A percentile compares a stretch with the other conserved stretches of the same genome.
These are phyloP conservation scores for Mycena polygramma DNA, from an alignment of 768 basidiomycete species.

Conservation along the genomic window DNA sequence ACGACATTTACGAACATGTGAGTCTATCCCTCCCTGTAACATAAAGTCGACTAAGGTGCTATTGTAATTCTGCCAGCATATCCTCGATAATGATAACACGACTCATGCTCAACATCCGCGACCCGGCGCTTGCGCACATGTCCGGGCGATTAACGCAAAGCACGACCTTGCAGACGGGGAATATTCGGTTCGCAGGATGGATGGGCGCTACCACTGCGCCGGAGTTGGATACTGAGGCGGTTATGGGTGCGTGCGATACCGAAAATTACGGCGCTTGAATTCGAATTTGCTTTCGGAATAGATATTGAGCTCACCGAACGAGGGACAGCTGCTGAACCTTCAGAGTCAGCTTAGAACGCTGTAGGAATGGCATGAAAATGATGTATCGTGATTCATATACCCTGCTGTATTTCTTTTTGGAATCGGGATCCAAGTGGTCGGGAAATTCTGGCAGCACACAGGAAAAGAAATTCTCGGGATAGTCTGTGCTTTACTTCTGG, in stretches of 20 bases:
- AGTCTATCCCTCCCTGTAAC: background rate
- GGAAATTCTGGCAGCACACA: no score
- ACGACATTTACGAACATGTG: constrained; percentile 35
- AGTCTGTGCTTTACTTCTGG: no score
- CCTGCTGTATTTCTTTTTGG: no score
- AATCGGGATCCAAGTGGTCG: no score
- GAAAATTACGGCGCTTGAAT: no score
- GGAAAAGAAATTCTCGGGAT: no score
- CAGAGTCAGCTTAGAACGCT: no score
- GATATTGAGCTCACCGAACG: no score
- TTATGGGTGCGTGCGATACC: background rate
- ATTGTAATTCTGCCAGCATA: background rate
- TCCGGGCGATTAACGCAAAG: background rate
- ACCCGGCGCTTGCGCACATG: constrained; percentile 18
- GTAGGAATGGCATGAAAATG: no score
- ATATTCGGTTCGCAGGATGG: background rate
- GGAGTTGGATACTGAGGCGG: constrained; percentile 4
- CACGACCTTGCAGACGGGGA: background rate
- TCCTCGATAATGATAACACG: constrained; percentile 27
- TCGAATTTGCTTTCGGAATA: no score
- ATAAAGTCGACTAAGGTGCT: background rate
- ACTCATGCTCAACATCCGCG: constrained; percentile 32
- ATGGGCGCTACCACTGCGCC: background rate
- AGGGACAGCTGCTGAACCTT: no score
- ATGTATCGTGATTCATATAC: no score